Evolutionary conservation across 306 rosid species (phyloP).

Genomic region (Boehmeria nivea): DNA sequence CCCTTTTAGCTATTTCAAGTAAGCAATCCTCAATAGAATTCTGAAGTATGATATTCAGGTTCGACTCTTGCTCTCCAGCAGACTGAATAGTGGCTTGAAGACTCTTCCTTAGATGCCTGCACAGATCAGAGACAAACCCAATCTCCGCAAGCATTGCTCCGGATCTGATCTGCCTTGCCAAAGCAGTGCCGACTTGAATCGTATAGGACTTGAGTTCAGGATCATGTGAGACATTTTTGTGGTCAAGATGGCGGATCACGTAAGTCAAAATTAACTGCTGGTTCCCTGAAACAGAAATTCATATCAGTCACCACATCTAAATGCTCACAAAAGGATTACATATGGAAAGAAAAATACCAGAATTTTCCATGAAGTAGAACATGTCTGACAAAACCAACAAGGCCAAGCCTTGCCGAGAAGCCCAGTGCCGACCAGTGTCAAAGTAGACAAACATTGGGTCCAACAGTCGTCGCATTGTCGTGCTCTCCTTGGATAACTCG

Average conservation of each 20-base stretch:
- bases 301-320: conserved; percentile 2
- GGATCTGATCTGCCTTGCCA: conserved; percentile 76
- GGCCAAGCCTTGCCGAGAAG: conserved; percentile 69
- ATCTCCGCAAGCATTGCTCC: conserved; percentile 58
- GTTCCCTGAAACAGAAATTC: conserved; percentile 50
- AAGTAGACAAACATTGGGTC: conserved; percentile 89
- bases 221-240: conserved; percentile 76
- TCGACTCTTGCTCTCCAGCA: conserved; percentile 73
- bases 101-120: conserved; percentile 95
- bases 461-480: conserved; percentile 80
- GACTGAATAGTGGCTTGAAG: conserved; percentile 68
- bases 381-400: conserved; percentile 70
- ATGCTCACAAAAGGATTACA: neutral
- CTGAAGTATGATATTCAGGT: conserved; percentile 64
- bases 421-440: conserved; percentile 76
- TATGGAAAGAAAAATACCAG: conserved; percentile 35
- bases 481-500: conserved; percentile 86
- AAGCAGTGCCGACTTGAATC: conserved; percentile 70
- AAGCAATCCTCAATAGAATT: conserved; percentile 84
- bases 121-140: conserved; percentile 85
- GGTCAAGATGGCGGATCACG: conserved; percentile 89
- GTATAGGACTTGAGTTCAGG: conserved; percentile 62
- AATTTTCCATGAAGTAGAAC: conserved; percentile 66
- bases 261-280: conserved; percentile 64
- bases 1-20: conserved; percentile 79